These are phyloP conservation scores for Calocera cornea DNA, from an alignment of 768 basidiomycete genomes.

Conservation along the genomic window DNA sequence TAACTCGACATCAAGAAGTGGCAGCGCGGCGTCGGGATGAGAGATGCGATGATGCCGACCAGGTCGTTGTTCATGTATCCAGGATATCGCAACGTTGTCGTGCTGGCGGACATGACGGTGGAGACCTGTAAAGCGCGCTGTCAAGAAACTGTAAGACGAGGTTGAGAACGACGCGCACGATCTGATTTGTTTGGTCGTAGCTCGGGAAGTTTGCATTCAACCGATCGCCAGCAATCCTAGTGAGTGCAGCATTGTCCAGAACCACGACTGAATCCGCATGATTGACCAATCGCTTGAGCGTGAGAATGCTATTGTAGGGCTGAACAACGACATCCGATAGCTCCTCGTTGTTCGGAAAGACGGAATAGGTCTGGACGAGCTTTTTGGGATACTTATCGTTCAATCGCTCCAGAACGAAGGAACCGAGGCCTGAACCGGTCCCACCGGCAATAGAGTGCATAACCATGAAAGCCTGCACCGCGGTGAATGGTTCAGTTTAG, in stretches of 20 bases:
- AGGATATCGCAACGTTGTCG: slow-evolving; percentile 90
- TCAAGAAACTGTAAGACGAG: not conserved
- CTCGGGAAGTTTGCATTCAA: slow-evolving; percentile 68
- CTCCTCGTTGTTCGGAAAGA: slow-evolving; percentile 88
- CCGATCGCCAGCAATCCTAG: slow-evolving; percentile 85
- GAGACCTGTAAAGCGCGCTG: slow-evolving; percentile 46
- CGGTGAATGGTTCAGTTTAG: not conserved
- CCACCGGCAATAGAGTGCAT: slow-evolving; percentile 99
- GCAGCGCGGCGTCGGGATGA: slow-evolving; percentile 93
- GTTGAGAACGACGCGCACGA: slow-evolving; percentile 35
- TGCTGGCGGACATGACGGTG: slow-evolving; percentile 95
- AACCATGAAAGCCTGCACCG: slow-evolving; percentile 86
- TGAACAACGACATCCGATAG: slow-evolving; percentile 90
- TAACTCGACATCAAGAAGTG: slow-evolving; percentile 99
- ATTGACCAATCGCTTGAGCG: slow-evolving; percentile 84
- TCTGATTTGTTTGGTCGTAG: slow-evolving; percentile 85
- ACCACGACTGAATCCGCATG: slow-evolving; percentile 97
- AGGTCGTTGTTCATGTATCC: slow-evolving; percentile 99
- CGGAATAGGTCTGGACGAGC: slow-evolving; percentile 96
- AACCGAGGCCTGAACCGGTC: slow-evolving; percentile 94
- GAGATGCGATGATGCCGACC: slow-evolving; percentile 88
- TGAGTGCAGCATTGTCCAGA: slow-evolving; percentile 86
- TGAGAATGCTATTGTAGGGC: slow-evolving; percentile 90
- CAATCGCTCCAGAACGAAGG: slow-evolving; percentile 89
- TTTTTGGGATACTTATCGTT: slow-evolving; percentile 99